These are phyloP conservation scores for Kwoniella europaea DNA, from an alignment of 768 basidiomycete genomes.

Conservation along the genomic window DNA sequence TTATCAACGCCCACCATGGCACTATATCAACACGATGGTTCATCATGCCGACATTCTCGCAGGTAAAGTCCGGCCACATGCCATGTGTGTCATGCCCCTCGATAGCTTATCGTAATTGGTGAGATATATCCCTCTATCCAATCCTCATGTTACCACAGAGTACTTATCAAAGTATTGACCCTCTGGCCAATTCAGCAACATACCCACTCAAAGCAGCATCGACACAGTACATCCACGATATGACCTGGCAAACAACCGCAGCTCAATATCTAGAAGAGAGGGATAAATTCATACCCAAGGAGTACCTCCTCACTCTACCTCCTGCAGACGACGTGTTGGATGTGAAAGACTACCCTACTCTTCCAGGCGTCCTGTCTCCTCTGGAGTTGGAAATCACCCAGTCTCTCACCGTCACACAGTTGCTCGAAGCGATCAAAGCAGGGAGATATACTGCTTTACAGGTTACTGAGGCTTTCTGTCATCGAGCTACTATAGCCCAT, in stretches of 20 bases:
- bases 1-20: background rate
- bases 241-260: conserved; percentile 31
- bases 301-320: background rate
- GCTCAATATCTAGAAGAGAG: conserved; percentile 1
- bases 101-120: background rate
- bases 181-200: background rate
- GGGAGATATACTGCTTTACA: conserved; percentile 52
- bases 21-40: background rate
- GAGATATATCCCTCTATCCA: background rate
- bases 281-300: conserved; percentile 1
- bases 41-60: background rate
- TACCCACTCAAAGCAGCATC: background rate
- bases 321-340: conserved; percentile 61
- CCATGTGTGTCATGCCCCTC: background rate
- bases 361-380: conserved; percentile 66
- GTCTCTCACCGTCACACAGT: conserved; percentile 59
- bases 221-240: background rate
- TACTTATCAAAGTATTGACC: too few relatives aligned
- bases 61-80: background rate
- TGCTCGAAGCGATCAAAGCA: conserved; percentile 24
- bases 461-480: conserved; percentile 63
- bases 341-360: conserved; percentile 62
- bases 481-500: conserved; percentile 78
- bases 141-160: too few relatives aligned
- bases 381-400: conserved; percentile 70